phyloP scores from a whole-genome alignment of 2,329 filamentous ascomycete species.

The Fusarium albidum region DNA sequence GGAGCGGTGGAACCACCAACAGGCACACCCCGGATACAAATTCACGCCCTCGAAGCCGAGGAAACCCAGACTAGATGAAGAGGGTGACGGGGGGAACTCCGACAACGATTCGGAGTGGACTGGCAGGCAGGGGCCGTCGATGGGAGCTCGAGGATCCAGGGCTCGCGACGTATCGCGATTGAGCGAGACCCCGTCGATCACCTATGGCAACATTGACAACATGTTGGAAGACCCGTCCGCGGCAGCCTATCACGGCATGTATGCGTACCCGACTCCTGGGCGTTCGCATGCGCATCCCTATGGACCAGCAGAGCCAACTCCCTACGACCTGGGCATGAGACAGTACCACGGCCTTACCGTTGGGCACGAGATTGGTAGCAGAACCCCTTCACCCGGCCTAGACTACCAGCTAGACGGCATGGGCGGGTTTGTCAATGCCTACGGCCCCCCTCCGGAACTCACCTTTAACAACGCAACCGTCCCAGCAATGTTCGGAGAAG shows the following conservation, averaged over 20 bases:
- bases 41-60: constrained; percentile 83
- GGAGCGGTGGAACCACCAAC: constrained; percentile 84
- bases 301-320: constrained; percentile 16
- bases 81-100: constrained; percentile 17
- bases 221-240: constrained; percentile 9
- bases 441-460: constrained; percentile 17
- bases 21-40: constrained; percentile 90
- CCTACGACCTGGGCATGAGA: constrained; percentile 21
- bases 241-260: constrained; percentile 22
- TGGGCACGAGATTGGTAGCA: constrained; percentile 20
- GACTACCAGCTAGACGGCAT: constrained; percentile 26
- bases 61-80: constrained; percentile 49
- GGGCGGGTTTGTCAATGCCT: constrained; percentile 19
- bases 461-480: constrained; percentile 9
- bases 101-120: constrained; percentile 37
- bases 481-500: constrained; percentile 13
- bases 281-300: constrained; percentile 22
- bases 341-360: constrained; percentile 17
- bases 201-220: constrained; percentile 17
- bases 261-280: constrained; percentile 23
- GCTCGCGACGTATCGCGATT: constrained; percentile 25
- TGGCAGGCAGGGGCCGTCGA: constrained; percentile 7
- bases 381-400: constrained; percentile 32
- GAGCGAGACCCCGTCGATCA: constrained; percentile 29
- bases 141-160: constrained; percentile 13